A percentile compares a stretch with the other conserved stretches of the same genome.
Conservation (phyloP, 2,329 filamentous ascomycete genomes). For the Shiraia bambusicola region DNA sequence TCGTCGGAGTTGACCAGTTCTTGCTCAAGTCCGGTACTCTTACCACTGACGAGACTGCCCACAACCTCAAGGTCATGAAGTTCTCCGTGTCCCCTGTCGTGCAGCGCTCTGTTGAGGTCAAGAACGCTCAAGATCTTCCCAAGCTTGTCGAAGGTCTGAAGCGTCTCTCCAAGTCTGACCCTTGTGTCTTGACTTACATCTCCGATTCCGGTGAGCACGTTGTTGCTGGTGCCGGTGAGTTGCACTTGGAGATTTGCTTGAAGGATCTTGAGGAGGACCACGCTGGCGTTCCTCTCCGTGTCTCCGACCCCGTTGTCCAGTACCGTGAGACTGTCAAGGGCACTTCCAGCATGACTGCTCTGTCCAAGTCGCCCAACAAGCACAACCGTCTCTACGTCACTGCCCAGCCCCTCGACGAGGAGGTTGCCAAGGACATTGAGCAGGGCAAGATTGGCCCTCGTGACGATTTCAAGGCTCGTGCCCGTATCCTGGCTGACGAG, state of each 20-base stretch:
- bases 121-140: slow-evolving; percentile 99
- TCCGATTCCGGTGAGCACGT: slow-evolving; percentile 96
- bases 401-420: slow-evolving; percentile 88
- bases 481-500: slow-evolving; percentile 93
- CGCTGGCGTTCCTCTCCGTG: slow-evolving; percentile 94
- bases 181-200: slow-evolving; percentile 91
- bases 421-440: slow-evolving; percentile 89
- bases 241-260: slow-evolving; percentile 99
- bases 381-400: slow-evolving; percentile 99
- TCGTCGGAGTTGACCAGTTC: slow-evolving; percentile 99
- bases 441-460: slow-evolving; percentile 85
- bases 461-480: slow-evolving; percentile 99
- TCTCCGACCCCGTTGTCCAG: slow-evolving; percentile 96
- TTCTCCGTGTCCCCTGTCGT: slow-evolving; percentile 99
- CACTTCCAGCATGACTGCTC: slow-evolving; percentile 89
- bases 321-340: slow-evolving; percentile 93
- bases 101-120: slow-evolving; percentile 97
- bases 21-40: slow-evolving; percentile 99
- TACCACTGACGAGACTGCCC: slow-evolving; percentile 92
- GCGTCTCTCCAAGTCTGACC: slow-evolving; percentile 99
- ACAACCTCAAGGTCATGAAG: slow-evolving; percentile 99
- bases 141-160: slow-evolving; percentile 99
- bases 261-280: slow-evolving; percentile 99
- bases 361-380: slow-evolving; percentile 99
- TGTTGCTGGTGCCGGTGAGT: slow-evolving; percentile 97